Conservation (phyloP, 176 grass and related monocot genomes). For the Hsuehochloa calcarea region DNA sequence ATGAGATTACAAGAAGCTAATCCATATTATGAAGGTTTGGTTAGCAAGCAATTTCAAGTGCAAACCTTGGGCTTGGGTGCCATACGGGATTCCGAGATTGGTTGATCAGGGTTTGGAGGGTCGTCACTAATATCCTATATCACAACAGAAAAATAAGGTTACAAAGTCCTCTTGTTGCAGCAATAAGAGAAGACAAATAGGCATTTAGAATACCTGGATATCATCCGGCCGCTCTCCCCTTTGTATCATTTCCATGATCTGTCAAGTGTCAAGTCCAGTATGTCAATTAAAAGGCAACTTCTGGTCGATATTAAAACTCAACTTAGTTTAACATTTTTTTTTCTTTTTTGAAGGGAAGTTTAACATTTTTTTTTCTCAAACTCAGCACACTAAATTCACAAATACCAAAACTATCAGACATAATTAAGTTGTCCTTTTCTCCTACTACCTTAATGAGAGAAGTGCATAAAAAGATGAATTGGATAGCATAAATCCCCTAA, state of each 20-base stretch:
- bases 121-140: constrained; percentile 57
- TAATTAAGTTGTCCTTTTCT: neutral
- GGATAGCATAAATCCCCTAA: neutral
- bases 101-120: constrained; percentile 61
- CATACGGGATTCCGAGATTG: constrained; percentile 52
- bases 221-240: constrained; percentile 65
- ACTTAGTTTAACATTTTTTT: neutral
- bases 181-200: neutral
- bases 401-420: neutral
- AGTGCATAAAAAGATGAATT: neutral
- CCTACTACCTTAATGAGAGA: neutral
- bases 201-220: constrained; percentile 46
- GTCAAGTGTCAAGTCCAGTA: constrained; percentile 27
- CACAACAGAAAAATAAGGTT: neutral
- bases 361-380: neutral
- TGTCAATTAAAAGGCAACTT: neutral
- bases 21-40: neutral
- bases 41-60: neutral
- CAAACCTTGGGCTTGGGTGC: constrained; percentile 67
- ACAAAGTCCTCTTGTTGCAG: neutral
- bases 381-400: neutral
- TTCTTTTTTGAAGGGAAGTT: no score
- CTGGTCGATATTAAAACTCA: neutral
- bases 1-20: neutral
- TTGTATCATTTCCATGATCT: constrained; percentile 74